These are phyloP conservation scores for Lenzites betulinus DNA, from an alignment of 768 basidiomycete species.

Conservation along the genomic window DNA sequence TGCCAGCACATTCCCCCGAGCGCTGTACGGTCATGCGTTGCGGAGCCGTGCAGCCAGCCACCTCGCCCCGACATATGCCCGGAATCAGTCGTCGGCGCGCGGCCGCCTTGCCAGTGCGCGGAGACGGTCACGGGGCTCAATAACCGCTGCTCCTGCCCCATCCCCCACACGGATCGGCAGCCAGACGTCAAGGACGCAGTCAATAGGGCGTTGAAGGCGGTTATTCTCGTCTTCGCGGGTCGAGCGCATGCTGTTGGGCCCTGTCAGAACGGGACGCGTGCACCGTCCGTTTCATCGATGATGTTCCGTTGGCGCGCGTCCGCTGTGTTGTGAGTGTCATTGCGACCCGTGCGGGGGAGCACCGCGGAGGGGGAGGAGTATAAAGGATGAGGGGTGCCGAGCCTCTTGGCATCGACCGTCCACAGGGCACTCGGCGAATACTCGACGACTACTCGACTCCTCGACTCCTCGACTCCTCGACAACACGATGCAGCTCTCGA, in stretches of 20 bases:
- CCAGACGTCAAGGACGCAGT: constrained; percentile 2
- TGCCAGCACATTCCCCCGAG: constrained; percentile 17
- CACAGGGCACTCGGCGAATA: not conserved
- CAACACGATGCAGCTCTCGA: constrained; percentile 26
- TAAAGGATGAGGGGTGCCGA: constrained; percentile 13
- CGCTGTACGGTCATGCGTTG: constrained; percentile 4
- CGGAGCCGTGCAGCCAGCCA: not conserved
- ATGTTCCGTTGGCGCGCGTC: constrained; percentile 6
- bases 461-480: not conserved
- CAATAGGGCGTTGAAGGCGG: not conserved
- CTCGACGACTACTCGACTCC: not conserved
- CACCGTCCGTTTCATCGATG: constrained; percentile 17
- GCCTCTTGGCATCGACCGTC: constrained; percentile 14
- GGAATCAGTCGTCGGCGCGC: not conserved
- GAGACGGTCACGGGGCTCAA: constrained; percentile 1
- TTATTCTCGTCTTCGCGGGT: constrained; percentile 3
- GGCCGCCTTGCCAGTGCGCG: not conserved
- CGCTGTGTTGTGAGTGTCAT: too few species aligned
- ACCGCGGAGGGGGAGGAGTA: not conserved
- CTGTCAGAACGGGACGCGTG: constrained; percentile 1
- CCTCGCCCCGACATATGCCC: constrained; percentile 10
- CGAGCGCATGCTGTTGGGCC: not conserved
- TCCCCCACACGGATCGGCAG: not conserved
- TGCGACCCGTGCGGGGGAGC: not conserved
- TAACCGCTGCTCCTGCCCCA: not conserved